Evolutionary conservation across 345 rosid species (phyloP).

Genomic region (Pelargonium nanum): DNA sequence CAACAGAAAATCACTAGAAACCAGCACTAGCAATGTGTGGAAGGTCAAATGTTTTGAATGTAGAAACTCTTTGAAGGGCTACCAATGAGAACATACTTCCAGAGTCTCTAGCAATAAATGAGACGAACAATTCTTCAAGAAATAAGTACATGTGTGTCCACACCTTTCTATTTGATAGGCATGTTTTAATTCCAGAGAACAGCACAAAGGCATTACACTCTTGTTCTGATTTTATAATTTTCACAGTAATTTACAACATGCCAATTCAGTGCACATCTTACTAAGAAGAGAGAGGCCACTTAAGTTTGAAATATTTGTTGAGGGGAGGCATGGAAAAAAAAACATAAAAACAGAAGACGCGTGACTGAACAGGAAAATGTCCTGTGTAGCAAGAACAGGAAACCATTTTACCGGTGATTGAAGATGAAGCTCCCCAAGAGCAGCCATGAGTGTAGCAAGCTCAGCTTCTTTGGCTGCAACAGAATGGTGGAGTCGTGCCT

Average conservation of each 20-base stretch:
- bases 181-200: too few species aligned
- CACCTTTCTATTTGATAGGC: too few species aligned
- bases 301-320: too few species aligned
- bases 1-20: too few species aligned
- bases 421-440: conserved; percentile 69
- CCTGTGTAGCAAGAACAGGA: too few species aligned
- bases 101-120: too few species aligned
- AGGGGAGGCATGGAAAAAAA: neutral
- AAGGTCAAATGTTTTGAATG: too few species aligned
- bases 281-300: neutral
- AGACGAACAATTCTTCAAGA: too few species aligned
- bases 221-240: neutral
- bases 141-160: too few species aligned
- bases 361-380: neutral
- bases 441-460: conserved; percentile 79
- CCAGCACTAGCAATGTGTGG: too few species aligned
- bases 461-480: conserved; percentile 94
- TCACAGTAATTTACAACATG: neutral
- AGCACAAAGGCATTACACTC: neutral
- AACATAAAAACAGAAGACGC: neutral
- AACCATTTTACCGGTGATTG: conserved; percentile 44
- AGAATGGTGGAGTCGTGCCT: conserved; percentile 84
- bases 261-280: neutral
- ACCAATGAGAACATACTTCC: too few species aligned
- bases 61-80: too few species aligned